Evolutionary conservation across 495 filamentous ascomycete species (phyloP), one percentile per base, ranked within the genome.

Genomic region (Staphylotrichum longicolle): DNA sequence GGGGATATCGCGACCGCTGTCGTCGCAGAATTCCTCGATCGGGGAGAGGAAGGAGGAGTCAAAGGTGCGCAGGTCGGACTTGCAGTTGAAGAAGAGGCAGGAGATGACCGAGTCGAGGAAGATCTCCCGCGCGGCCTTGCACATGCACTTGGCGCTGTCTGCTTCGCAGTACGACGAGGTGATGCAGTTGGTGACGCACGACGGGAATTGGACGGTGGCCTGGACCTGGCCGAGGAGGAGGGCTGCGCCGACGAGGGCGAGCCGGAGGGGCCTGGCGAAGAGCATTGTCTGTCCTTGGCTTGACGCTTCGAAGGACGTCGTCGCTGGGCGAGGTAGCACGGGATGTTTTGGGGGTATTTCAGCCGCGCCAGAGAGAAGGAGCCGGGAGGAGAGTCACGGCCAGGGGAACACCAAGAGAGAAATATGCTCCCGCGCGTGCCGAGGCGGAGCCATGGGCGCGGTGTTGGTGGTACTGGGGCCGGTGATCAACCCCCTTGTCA

Each of bases 31-130:
- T 10, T 46, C 41, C 37, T 64, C 51, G 35, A 73, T 60, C 35
- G 61, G 60, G 27, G 57, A 41, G 8, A 75, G 49, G 58, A 75
- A 69, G 45, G 40, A 52, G 33, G 51, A 20, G 9, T 69, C 58
- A 47, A 60, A 63, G 35, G 54, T 34, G 37, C 54, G 66, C 14
- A 73, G 64, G 20, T 70, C 60, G 39, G 58, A n/a, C 34, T 60
- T 48, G 68, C 72, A 73, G 60, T 68, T 54, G 62, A 63, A 58
- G 58, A 61, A 70, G 57, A 75, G 58, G 61, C 72, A 75, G 8
- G 51, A 53, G 15, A 72, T 39, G 44, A 72, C 68, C 6, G 45
- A 42, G 34, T 65, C 64, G 11, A 73, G 66, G 30, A 73, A 63
- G 15, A 58, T 33, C 2, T 39, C 54, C 47, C 49, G 57, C 4